These are phyloP conservation scores for Arthroderma sp. DNA, from an alignment of 2,329 filamentous ascomycete genomes.

Conservation along the genomic window DNA sequence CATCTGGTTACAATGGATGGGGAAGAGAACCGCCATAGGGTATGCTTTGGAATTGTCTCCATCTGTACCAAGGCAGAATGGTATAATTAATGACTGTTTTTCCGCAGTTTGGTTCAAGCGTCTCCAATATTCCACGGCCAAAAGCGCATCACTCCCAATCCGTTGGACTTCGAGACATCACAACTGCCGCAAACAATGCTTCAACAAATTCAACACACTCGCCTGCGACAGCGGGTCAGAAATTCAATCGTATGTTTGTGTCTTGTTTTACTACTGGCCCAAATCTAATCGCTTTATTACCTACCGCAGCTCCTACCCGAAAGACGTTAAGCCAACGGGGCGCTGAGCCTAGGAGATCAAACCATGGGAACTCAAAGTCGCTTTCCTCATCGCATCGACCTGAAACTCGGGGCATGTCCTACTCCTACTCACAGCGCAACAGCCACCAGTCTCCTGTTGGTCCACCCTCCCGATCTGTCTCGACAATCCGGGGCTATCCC, in stretches of 20 bases:
- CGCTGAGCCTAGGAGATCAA: too few relatives aligned
- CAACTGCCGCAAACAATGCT: slow-evolving; percentile 40
- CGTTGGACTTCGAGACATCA: slow-evolving; percentile 36
- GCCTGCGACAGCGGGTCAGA: too few relatives aligned
- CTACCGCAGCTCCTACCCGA: too few relatives aligned
- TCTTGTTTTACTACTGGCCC: too few relatives aligned
- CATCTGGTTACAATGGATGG: neutral
- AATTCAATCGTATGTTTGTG: too few relatives aligned
- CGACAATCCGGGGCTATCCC: slow-evolving; percentile 10
- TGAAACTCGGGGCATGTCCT: slow-evolving; percentile 24
- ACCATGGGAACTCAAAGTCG: too few relatives aligned
- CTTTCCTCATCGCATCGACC: slow-evolving; percentile 15
- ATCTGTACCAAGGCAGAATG: neutral
- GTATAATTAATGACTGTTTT: neutral
- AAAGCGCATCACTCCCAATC: slow-evolving; percentile 11
- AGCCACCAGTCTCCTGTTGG: too few relatives aligned
- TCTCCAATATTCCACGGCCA: slow-evolving; percentile 3
- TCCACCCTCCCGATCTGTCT: too few relatives aligned
- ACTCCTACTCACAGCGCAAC: slow-evolving; percentile 2
- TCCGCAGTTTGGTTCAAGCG: neutral
- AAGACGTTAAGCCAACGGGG: too few relatives aligned
- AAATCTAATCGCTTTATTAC: too few relatives aligned
- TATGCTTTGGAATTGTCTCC: neutral
- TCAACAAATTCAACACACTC: slow-evolving; percentile 8
- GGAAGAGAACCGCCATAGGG: neutral